Conservation (phyloP, 345 rosid genomes). For the Kandelia obovata region DNA sequence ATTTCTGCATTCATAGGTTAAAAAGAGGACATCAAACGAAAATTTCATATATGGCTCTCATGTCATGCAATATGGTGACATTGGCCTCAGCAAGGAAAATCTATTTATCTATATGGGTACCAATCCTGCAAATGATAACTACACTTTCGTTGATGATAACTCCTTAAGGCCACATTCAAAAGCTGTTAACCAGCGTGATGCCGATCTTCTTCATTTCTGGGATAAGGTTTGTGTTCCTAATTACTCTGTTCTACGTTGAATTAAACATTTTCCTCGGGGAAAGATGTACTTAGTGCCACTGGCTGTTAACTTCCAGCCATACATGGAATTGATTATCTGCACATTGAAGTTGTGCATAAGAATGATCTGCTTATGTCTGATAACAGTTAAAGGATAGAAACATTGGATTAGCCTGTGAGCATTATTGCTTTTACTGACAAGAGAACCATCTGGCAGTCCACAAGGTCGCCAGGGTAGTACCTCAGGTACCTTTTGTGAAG, state of each 20-base stretch:
- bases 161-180: constrained; percentile 53
- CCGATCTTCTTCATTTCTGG: constrained; percentile 96
- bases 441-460: too few relatives aligned
- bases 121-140: constrained; percentile 89
- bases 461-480: too few relatives aligned
- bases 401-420: background rate
- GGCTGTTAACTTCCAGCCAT: background rate
- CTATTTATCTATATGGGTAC: constrained; percentile 81
- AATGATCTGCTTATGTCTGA: too few relatives aligned
- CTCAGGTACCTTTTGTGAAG: too few relatives aligned
- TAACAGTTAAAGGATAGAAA: background rate
- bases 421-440: too few relatives aligned
- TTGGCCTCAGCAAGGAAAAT: constrained; percentile 43
- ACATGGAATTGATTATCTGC: background rate
- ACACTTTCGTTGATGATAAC: constrained; percentile 61
- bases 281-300: background rate
- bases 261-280: background rate
- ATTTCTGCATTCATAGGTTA: constrained; percentile 52
- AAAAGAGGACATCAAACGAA: constrained; percentile 54
- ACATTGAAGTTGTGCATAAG: background rate
- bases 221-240: constrained; percentile 55
- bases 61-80: constrained; percentile 94
- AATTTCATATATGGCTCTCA: constrained; percentile 70
- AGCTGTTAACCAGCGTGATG: constrained; percentile 94
- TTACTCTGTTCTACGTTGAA: background rate